phyloP scores from a whole-genome alignment of 2,329 filamentous ascomycete genomes.

The Calonectria montana region DNA sequence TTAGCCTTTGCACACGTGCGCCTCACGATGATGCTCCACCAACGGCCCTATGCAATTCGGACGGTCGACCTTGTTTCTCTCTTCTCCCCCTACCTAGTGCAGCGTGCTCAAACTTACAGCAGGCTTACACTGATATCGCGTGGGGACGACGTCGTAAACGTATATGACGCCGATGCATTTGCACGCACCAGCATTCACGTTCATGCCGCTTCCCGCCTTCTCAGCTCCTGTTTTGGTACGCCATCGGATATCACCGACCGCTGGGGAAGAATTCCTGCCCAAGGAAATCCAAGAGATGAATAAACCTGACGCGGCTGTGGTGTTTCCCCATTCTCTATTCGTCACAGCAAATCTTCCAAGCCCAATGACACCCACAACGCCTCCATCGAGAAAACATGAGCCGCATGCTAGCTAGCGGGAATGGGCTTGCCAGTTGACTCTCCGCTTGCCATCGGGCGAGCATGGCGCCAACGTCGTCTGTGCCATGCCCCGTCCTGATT shows the following conservation, averaged over 20 bases:
- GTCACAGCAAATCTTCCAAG: neutral
- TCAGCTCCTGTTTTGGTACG: neutral
- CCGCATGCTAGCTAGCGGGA: neutral
- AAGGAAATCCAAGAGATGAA: neutral
- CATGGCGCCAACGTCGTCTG: neutral
- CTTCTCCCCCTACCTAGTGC: neutral
- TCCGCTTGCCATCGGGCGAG: neutral
- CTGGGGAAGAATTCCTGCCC: neutral
- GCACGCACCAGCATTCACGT: neutral
- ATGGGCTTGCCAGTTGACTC: neutral
- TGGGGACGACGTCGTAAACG: neutral
- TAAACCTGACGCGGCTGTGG: neutral
- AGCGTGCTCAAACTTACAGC: neutral
- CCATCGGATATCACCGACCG: conserved; percentile 1
- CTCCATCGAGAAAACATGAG: neutral
- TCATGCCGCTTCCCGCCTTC: neutral
- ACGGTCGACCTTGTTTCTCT: neutral
- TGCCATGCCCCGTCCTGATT: neutral
- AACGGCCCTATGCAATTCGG: neutral
- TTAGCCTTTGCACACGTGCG: conserved; percentile 3
- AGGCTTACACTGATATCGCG: neutral
- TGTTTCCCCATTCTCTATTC: neutral
- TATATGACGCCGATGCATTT: neutral
- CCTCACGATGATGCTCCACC: neutral
- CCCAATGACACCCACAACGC: neutral